A percentile compares a stretch with the other conserved stretches of the same genome.
These are phyloP conservation scores for Aspergillus ustus DNA, from an alignment of 2,329 filamentous ascomycete genomes.

Conservation along the genomic window DNA sequence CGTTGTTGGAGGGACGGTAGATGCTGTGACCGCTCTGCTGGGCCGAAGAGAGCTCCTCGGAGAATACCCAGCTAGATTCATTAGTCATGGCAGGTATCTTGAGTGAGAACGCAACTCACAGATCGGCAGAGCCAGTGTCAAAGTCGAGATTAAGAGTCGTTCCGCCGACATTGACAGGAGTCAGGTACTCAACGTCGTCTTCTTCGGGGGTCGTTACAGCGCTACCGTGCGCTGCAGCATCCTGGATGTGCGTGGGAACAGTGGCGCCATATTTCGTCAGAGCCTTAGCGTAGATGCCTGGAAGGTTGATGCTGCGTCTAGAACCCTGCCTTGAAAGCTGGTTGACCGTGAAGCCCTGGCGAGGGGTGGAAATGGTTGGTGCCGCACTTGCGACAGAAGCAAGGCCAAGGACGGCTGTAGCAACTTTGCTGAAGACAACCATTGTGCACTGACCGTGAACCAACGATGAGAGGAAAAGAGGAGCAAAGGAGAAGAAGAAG, in stretches of 20 bases:
- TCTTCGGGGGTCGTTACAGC: constrained; percentile 51
- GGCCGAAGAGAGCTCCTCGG: constrained; percentile 57
- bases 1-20: constrained; percentile 60
- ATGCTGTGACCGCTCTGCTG: constrained; percentile 60
- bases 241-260: constrained; percentile 35
- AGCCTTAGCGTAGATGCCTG: constrained; percentile 34
- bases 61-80: constrained; percentile 66
- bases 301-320: constrained; percentile 32
- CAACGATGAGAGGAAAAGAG: constrained; percentile 8
- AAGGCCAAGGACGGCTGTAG: constrained; percentile 32
- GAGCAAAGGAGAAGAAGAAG: constrained; percentile 16
- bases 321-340: constrained; percentile 30
- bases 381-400: constrained; percentile 35
- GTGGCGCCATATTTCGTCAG: constrained; percentile 36
- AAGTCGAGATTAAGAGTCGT: constrained; percentile 69
- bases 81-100: constrained; percentile 15
- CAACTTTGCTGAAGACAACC: constrained; percentile 41
- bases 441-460: constrained; percentile 27
- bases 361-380: constrained; percentile 27
- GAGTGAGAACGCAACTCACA: constrained; percentile 53
- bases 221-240: constrained; percentile 37
- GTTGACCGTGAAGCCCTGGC: constrained; percentile 38
- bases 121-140: constrained; percentile 71
- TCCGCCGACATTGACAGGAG: constrained; percentile 66
- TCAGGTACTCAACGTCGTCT: constrained; percentile 63